Conservation (phyloP, 441 rosid genomes). For the Melastoma candidum region DNA sequence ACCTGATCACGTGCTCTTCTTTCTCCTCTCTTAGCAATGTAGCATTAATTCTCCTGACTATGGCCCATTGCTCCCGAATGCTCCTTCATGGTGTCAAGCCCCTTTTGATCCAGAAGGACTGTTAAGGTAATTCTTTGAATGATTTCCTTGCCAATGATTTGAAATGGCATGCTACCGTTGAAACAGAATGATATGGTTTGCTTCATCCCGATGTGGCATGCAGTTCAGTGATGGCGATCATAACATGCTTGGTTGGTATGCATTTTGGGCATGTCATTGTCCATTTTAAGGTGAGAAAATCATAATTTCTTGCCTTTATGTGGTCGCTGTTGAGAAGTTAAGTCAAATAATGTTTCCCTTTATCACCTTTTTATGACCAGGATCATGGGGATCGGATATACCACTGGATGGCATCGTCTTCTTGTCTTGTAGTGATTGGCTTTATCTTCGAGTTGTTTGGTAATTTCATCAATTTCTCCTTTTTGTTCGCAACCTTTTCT, state of each 20-base stretch:
- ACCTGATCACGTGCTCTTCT: slow-evolving; percentile 10
- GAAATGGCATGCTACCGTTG: neutral
- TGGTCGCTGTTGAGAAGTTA: neutral
- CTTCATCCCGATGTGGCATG: slow-evolving; percentile 11
- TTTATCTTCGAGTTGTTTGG: slow-evolving; percentile 45
- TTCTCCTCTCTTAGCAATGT: slow-evolving; percentile 40
- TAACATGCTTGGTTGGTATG: slow-evolving; percentile 68
- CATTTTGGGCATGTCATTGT: slow-evolving; percentile 68
- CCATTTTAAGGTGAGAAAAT: slow-evolving; percentile 54
- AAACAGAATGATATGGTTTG: neutral
- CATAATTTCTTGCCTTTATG: slow-evolving; percentile 7
- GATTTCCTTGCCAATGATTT: neutral
- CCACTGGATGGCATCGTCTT: slow-evolving; percentile 47
- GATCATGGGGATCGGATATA: slow-evolving; percentile 43
- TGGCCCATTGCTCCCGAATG: slow-evolving; percentile 60
- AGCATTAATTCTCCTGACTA: slow-evolving; percentile 58
- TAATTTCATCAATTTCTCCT: slow-evolving; percentile 11
- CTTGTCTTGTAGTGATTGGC: slow-evolving; percentile 39
- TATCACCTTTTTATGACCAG: slow-evolving; percentile 24
- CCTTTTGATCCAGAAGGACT: slow-evolving; percentile 95
- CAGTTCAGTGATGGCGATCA: slow-evolving; percentile 70
- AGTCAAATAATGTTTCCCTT: neutral
- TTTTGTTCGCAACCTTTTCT: neutral
- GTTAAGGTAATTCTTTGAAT: slow-evolving; percentile 38
- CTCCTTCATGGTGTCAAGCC: slow-evolving; percentile 94